Evolutionary conservation across 2,329 filamentous ascomycete genomes (phyloP), one percentile per base, ranked within the genome.

Genomic region (Diaporthe sp.): DNA sequence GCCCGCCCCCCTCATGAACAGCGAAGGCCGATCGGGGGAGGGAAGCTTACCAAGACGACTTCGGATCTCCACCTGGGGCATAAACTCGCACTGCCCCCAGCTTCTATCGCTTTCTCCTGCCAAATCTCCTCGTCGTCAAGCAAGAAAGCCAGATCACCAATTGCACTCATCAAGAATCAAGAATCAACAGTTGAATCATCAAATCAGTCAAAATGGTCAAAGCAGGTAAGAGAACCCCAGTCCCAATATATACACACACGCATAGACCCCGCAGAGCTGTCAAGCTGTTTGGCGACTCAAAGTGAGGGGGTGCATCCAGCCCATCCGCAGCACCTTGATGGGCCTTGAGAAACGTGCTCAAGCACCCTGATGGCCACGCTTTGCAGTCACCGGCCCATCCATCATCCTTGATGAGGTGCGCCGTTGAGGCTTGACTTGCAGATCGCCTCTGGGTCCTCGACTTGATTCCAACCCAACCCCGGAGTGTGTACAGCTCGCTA

Each of bases 121-220:
- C 73, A 76, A 73, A 71, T 55, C 73, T 77, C 40, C 54, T 67
- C 67, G 33, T 67, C 67, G 33, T 54, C 47, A 64, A 74, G 57
- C 70, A 54, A 58, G 50, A 42, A 45, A 64, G 50, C 57, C 35
- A 64, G 33, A 74, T 74, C 73, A 66, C 30, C 57, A 61, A 71
- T 50, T 71, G 28, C 35, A 38, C 45, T 74, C 76, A 76, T 75
- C 76, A 75, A 71, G 57, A 79, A 80, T 76, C 73, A 77, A 25
- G 15, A 25, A 45, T 42, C 80, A 79, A 74, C 82, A 81, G 80
- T 60, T 58, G 47, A 69, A 76, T 71, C 76, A 81, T 79, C 82
- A 86, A 88, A 45, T 80, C 87, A 88, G 87, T 88, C 93, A 98
- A 92, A 92, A 98, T 98, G 96, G 96, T 98, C 90, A 98, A 98